Conservation (phyloP, 1,139 yeast species). For the Lodderomyces beijingensis region DNA sequence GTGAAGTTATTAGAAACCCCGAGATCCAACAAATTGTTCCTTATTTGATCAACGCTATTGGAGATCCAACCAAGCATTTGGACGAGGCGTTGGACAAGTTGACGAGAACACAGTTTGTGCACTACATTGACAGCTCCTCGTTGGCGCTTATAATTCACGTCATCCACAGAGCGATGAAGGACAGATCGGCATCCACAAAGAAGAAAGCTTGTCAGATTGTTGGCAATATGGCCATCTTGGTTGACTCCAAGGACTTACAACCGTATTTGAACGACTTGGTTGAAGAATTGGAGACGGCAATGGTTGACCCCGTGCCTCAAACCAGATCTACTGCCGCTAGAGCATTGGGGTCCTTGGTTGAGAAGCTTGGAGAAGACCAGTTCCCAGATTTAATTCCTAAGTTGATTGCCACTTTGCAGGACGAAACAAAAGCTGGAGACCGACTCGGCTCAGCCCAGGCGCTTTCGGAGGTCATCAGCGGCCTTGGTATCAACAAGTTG, state of each 20-base stretch:
- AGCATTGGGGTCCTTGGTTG: conserved; percentile 94
- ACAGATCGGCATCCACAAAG: conserved; percentile 86
- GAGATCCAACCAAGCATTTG: conserved; percentile 89
- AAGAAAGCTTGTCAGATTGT: conserved; percentile 96
- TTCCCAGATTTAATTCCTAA: conserved; percentile 92
- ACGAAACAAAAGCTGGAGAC: conserved; percentile 82
- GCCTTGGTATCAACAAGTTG: conserved; percentile 80
- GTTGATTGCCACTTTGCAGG: conserved; percentile 70
- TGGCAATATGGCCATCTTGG: conserved; percentile 96
- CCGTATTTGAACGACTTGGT: conserved; percentile 80
- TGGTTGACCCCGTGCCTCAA: conserved; percentile 98
- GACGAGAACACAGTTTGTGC: conserved; percentile 89
- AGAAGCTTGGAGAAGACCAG: conserved; percentile 90
- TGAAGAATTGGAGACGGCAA: conserved; percentile 81
- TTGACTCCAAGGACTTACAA: conserved; percentile 77
- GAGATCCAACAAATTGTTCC: conserved; percentile 93
- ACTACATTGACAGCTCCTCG: conserved; percentile 97
- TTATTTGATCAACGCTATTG: conserved; percentile 83
- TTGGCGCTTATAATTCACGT: conserved; percentile 93
- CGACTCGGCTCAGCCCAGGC: conserved; percentile 98
- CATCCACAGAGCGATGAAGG: conserved; percentile 91
- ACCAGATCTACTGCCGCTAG: conserved; percentile 97
- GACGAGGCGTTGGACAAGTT: conserved; percentile 84
- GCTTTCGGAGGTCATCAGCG: conserved; percentile 86
- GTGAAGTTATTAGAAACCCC: conserved; percentile 96